phyloP scores from a whole-genome alignment of 371 early-diverging fungal species.

The Massospora cicadina region DNA sequence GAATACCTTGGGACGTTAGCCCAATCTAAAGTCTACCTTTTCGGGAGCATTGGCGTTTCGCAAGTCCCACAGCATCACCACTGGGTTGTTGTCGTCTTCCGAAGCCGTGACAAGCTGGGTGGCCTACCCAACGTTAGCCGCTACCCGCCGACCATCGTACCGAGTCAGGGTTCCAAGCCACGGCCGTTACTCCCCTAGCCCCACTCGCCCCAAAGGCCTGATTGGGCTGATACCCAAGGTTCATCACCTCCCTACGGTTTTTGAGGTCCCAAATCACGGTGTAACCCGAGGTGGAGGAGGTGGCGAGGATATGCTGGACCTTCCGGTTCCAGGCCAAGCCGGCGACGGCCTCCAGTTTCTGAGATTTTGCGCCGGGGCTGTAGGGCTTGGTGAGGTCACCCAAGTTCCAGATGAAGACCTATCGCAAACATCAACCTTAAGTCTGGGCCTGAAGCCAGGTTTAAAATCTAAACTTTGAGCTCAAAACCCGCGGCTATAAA shows the following conservation, averaged over 20 bases:
- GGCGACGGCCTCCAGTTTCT: constrained; percentile 73
- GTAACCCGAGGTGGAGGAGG: constrained; percentile 74
- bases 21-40: constrained; percentile 22
- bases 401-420: constrained; percentile 90
- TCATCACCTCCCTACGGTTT: constrained; percentile 67
- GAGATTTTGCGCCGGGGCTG: constrained; percentile 66
- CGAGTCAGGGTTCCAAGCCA: constrained; percentile 88
- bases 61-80: constrained; percentile 82
- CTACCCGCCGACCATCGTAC: constrained; percentile 21
- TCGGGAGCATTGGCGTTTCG: constrained; percentile 84
- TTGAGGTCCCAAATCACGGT: constrained; percentile 92
- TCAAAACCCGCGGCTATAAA: too few relatives aligned
- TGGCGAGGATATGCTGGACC: constrained; percentile 83
- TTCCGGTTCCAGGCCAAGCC: constrained; percentile 84
- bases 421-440: too few relatives aligned
- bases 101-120: constrained; percentile 86
- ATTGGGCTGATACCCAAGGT: constrained; percentile 43
- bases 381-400: constrained; percentile 67
- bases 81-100: constrained; percentile 76
- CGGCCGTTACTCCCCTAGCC: constrained; percentile 52
- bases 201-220: constrained; percentile 14
- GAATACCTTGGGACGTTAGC: constrained; percentile 21
- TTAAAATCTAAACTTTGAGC: too few relatives aligned
- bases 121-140: constrained; percentile 25
- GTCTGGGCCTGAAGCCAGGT: too few relatives aligned